phyloP scores from a whole-genome alignment of 352 stramenopile genomes.

The Phytophthora aleatoria region DNA sequence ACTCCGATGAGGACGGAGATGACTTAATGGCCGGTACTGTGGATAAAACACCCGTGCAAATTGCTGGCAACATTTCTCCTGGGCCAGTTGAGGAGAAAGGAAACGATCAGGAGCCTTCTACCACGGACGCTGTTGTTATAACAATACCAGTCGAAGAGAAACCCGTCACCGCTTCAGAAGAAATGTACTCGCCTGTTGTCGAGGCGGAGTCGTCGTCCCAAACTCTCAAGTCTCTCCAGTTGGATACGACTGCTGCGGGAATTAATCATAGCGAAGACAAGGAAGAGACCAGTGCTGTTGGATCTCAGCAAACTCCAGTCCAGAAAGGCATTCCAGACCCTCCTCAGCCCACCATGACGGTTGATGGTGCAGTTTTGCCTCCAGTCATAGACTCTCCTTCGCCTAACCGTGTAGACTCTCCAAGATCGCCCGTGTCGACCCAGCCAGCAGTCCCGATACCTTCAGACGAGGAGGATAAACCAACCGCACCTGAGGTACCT shows the following conservation, averaged over 20 bases:
- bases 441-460: neutral
- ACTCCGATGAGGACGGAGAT: conserved; percentile 17
- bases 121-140: conserved; percentile 14
- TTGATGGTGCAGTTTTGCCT: neutral
- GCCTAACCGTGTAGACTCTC: neutral
- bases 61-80: neutral
- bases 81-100: neutral
- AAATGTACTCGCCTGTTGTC: conserved; percentile 9
- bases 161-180: conserved; percentile 5
- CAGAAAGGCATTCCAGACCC: neutral
- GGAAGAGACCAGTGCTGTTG: conserved; percentile 1
- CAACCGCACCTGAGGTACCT: neutral
- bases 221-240: conserved; percentile 3
- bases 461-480: conserved; percentile 3
- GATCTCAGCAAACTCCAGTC: neutral
- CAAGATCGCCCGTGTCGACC: neutral
- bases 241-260: neutral
- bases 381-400: neutral
- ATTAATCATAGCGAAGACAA: neutral
- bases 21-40: conserved; percentile 4
- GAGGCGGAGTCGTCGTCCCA: neutral
- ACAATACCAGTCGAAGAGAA: conserved; percentile 17
- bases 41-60: neutral
- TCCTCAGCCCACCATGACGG: neutral
- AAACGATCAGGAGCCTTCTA: neutral